Conservation (phyloP, 768 basidiomycete species). For the Boletus vermiculosoides region DNA sequence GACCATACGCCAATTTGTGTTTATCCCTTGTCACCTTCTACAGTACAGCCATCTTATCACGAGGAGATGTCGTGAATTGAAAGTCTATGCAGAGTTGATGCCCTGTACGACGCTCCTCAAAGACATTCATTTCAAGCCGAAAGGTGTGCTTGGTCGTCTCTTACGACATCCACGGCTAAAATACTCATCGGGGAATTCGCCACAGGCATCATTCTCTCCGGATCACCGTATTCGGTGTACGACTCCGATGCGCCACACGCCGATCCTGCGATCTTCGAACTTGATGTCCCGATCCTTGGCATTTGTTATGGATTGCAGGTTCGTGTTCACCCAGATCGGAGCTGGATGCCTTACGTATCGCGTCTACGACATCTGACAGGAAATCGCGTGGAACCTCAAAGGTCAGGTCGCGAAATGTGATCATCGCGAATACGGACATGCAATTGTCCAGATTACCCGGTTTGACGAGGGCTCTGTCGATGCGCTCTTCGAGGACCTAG, state of each 20-base stretch:
- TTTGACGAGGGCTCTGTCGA: slow-evolving; percentile 60
- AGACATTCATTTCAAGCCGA: slow-evolving; percentile 90
- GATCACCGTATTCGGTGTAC: slow-evolving; percentile 98
- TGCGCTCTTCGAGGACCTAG: slow-evolving; percentile 80
- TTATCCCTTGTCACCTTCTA: not conserved
- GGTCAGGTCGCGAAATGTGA: slow-evolving; percentile 84
- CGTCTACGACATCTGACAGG: slow-evolving; percentile 46
- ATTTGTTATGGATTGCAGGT: slow-evolving; percentile 98
- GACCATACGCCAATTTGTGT: slow-evolving; percentile 9
- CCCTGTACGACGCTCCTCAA: slow-evolving; percentile 91
- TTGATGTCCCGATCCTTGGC: slow-evolving; percentile 89
- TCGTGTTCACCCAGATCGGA: slow-evolving; percentile 11
- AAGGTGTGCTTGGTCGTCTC: slow-evolving; percentile 54
- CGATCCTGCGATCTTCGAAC: slow-evolving; percentile 85
- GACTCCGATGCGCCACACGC: slow-evolving; percentile 90
- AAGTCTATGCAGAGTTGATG: slow-evolving; percentile 96
- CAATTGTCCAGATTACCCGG: slow-evolving; percentile 71
- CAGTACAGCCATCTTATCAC: slow-evolving; percentile 98
- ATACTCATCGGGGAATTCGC: not conserved
- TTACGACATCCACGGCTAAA: not conserved
- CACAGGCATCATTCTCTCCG: slow-evolving; percentile 91
- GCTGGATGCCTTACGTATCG: not conserved
- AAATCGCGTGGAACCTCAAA: slow-evolving; percentile 86
- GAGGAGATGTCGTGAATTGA: slow-evolving; percentile 93
- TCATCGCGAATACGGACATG: slow-evolving; percentile 95